Base-by-base conservation (phyloP, 1,139 yeast genomes). In the Protomyces pachydermus region DNA sequence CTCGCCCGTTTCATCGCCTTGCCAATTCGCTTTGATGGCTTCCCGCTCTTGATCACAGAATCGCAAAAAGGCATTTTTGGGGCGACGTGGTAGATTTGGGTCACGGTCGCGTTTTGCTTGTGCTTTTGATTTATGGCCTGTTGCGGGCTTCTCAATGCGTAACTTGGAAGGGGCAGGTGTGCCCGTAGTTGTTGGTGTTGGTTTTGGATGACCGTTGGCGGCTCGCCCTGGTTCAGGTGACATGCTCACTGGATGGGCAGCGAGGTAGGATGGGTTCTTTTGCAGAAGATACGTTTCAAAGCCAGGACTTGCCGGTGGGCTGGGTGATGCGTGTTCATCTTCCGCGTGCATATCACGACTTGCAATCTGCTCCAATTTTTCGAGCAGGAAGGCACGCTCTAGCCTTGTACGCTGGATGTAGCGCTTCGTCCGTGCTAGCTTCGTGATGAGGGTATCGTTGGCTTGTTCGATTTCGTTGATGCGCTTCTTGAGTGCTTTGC, bases 1-100 rank as follows among this genome's bases (percentile, higher is more conserved):
- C 50, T 79, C 80, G 0, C 85, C 86, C 1, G 82, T 80, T 25
- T 55, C 62, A 4, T 55, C 42, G 64, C 76, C 74, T 39, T 74
- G 72, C 32, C 73, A 73, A 62, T 80, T 84, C 66, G 58, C 81
- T 69, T 83, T 84, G 56, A 89, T 82, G 63, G 82, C 79, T 62
- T 88, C 96, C 74, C 89, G 88, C 72, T 89, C 95, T 77, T 83
- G 77, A 67, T 91, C 97, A 76, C 97, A 91, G 73, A 88, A 91
- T 63, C 54, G 62, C 67, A 68, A 45, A 39, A 48, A 61, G 46
- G 51, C 61, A 50, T 65, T 67, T 20, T 61, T 52, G 25, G 67
- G 66, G 8, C 61, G 62, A 16, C 54, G 53, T 8, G 62, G 62
- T n/a, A 50, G 52, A 32, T 58, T 52, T 9, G 62, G 62, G 34